Evolutionary conservation across 2,329 filamentous ascomycete genomes (phyloP).

Genomic region (Penicillium occitanis): DNA sequence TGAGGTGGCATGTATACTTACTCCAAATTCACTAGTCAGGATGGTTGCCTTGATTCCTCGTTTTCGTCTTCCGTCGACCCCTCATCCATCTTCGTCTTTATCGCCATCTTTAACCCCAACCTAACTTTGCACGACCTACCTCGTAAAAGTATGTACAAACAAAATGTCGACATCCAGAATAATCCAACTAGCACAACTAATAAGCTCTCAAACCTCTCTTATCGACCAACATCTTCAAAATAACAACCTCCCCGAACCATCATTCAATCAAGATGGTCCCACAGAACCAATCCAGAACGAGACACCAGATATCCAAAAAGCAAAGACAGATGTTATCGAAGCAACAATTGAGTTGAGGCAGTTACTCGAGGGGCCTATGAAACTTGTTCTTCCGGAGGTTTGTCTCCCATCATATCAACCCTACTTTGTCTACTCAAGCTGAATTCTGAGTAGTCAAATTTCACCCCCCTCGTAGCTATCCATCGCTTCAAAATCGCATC

Average conservation of each 20-base stretch:
- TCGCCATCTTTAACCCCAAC: neutral
- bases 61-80: neutral
- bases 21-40: neutral
- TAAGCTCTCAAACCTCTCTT: slow-evolving; percentile 17
- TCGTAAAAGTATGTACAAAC: neutral
- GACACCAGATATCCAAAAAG: slow-evolving; percentile 10
- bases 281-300: slow-evolving; percentile 15
- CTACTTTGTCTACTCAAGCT: neutral
- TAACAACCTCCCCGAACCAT: slow-evolving; percentile 18
- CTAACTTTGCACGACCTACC: neutral
- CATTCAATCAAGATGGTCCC: slow-evolving; percentile 17
- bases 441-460: slow-evolving; percentile 3
- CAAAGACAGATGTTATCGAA: slow-evolving; percentile 18
- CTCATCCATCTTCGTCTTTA: neutral
- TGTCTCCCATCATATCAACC: neutral
- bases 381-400: slow-evolving; percentile 18
- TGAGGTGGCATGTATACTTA: neutral
- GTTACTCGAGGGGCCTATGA: slow-evolving; percentile 19
- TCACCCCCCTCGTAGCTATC: slow-evolving; percentile 19
- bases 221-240: slow-evolving; percentile 16
- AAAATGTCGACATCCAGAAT: slow-evolving; percentile 21
- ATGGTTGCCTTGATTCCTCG: neutral
- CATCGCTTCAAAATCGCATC: slow-evolving; percentile 21
- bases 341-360: slow-evolving; percentile 19
- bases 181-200: slow-evolving; percentile 17